Evolutionary conservation across 1,284 basidiomycete genomes (phyloP), one percentile per base, ranked within the genome.

Genomic region (Tylopilus sp.): DNA sequence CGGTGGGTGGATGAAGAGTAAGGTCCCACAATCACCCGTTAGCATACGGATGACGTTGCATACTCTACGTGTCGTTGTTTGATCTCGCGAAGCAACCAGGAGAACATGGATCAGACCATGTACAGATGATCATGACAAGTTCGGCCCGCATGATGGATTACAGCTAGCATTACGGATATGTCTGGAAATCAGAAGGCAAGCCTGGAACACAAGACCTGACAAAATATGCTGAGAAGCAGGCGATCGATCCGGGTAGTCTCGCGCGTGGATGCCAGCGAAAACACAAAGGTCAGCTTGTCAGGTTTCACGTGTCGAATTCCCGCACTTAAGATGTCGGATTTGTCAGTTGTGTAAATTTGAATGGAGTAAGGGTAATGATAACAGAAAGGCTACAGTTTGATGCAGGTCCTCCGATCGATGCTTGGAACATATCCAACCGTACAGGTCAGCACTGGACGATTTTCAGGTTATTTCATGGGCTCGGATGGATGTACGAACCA

Each of bases 1-100:
- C 71, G 74, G 51, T 89, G 86, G 85, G 75, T 89, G 8, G 71
- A 74, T 15, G 86, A 87, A 56, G 85, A 89, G 62, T 87, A 72
- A 68, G 7, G 24, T 17, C 31, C 18, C 10, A 2, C 31, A 26
- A 18, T 15, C 34, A 37, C n/a, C 31, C 14, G n/a, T 18, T 35
- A 35, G 8, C 26, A 46, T 21, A n/a, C 30, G 44, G 42, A 47
- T 17, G 21, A 38, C 20, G 33, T 41, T 56, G 28, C 28, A 44
- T 52, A 40, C 9, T 18, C 10, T 17, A 12, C 34, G 30, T 39
- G 18, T 37, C 7, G n/a, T 26, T 29, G 17, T 36, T 46, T 20
- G 34, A 57, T 33, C 34, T 40, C 54, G 31, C 41, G 15, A 31
- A 28, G 39, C 33, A 48, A 40, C 36, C 36, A 14, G 12, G 36